phyloP scores from a whole-genome alignment of 2,329 filamentous ascomycete genomes.

The Pseudovirgaria hyperparasitica region DNA sequence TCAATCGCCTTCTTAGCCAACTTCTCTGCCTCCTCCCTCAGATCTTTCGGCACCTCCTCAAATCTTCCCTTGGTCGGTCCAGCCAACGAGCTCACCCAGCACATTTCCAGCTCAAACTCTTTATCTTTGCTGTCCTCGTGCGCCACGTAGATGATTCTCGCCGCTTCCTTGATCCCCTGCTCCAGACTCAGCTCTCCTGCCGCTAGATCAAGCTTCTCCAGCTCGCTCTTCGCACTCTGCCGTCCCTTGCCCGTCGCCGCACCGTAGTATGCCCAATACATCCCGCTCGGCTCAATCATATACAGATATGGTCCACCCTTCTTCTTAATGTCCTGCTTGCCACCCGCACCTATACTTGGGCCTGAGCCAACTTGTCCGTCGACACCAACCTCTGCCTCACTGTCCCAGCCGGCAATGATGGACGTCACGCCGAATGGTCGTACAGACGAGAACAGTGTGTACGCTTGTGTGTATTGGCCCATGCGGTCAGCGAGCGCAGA shows the following conservation, averaged over 20 bases:
- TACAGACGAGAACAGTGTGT: constrained; percentile 94
- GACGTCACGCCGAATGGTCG: constrained; percentile 93
- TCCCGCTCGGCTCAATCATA: constrained; percentile 96
- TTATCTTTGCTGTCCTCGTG: constrained; percentile 99
- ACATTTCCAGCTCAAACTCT: constrained; percentile 99
- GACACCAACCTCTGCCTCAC: constrained; percentile 69
- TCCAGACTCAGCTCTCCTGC: constrained; percentile 64
- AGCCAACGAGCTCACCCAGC: constrained; percentile 77
- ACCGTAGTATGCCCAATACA: constrained; percentile 97
- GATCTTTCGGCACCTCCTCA: constrained; percentile 80
- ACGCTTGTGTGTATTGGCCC: constrained; percentile 91
- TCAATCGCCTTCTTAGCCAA: constrained; percentile 85
- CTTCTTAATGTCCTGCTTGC: constrained; percentile 61
- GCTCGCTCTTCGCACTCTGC: constrained; percentile 92
- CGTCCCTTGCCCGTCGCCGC: constrained; percentile 94
- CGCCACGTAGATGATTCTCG: constrained; percentile 90
- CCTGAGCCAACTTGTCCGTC: constrained; percentile 83
- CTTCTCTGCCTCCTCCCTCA: constrained; percentile 84
- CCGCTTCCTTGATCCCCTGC: constrained; percentile 90
- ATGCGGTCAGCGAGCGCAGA: constrained; percentile 82
- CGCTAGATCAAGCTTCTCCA: constrained; percentile 89
- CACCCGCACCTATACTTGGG: constrained; percentile 66
- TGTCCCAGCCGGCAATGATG: constrained; percentile 89
- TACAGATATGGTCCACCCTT: constrained; percentile 88
- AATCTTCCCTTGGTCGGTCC: constrained; percentile 89